These are phyloP conservation scores for Colletotrichum musicola DNA, from an alignment of 2,329 filamentous ascomycete genomes.

Conservation along the genomic window DNA sequence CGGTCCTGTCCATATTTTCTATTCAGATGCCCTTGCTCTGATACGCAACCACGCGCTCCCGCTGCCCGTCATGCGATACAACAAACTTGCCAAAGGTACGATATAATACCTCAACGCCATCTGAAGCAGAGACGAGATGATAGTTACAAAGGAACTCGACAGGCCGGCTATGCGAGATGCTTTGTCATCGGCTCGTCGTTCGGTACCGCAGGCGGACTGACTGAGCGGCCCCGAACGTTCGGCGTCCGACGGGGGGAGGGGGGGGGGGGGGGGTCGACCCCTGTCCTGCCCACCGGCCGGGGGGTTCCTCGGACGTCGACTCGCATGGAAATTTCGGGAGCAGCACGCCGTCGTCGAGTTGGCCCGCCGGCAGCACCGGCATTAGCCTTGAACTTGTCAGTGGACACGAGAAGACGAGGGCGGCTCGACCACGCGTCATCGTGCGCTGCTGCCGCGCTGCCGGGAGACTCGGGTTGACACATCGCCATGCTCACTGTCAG, in stretches of 20 bases:
- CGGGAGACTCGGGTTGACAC: constrained; percentile 1
- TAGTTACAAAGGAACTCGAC: too few species aligned
- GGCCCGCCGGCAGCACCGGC: neutral
- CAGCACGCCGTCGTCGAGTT: neutral
- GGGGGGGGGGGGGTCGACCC: too few species aligned
- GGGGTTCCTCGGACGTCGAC: constrained; percentile 8
- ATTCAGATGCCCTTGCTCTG: too few species aligned
- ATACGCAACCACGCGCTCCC: too few species aligned
- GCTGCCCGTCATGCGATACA: too few species aligned
- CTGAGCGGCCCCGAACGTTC: constrained; percentile 3
- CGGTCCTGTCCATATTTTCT: too few species aligned
- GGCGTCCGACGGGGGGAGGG: neutral
- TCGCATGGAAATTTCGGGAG: constrained; percentile 3
- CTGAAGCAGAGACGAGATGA: too few species aligned
- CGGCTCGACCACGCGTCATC: constrained; percentile 28
- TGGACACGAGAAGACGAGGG: neutral
- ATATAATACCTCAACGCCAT: too few species aligned
- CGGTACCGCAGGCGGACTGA: neutral
- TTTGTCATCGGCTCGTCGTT: neutral
- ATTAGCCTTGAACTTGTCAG: constrained; percentile 12
- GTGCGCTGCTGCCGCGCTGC: neutral
- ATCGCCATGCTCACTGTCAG: constrained; percentile 5
- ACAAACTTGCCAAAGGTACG: too few species aligned
- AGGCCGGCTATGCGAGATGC: too few species aligned
- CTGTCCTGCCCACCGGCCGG: constrained; percentile 6